Evolutionary conservation across 148 eudicot genomes (phyloP), one percentile per base, ranked within the genome.

Genomic region (Agrostemma githago): DNA sequence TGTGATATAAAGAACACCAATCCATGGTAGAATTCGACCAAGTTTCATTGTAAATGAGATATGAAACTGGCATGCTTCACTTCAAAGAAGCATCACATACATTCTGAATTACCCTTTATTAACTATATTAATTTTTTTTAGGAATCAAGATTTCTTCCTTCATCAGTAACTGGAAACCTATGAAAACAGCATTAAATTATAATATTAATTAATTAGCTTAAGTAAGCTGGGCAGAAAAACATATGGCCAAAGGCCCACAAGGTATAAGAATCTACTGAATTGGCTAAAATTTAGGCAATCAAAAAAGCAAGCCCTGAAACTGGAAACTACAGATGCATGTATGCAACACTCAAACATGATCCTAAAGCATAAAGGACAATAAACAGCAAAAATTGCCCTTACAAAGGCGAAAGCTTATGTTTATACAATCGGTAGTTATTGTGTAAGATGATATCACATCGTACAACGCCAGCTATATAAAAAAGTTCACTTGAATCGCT

Each of bases 1-100:
- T 63, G 43, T 61, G 20, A 43, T 74, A 46, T 42, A 71, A 57
- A 82, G 64, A 67, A 75, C 82, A 62, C 67, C 81, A 37, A 84
- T 21, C 81, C 83, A 84, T 56, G 66, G 67, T 41, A 68, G 19
- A 51, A 82, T 15, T 70, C 48, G 62, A 56, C 65, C 74, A 51
- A 63, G 11, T 51, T 58, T 68, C 83, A 80, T 80, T 7, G 4
- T 72, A 79, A 76, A 41, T 12, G 60, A 19, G 64, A 42, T 4
- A 76, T 3, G 19, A 76, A 71, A 57, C 56, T 8, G 72, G 56
- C 74, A 41, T 54, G 74, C 62, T 76, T 46, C 72, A 37, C 79
- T 56, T 67, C 72, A 65, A 8, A 34, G 46, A 48, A 62, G 26
- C 61, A 70, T 54, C 34, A 39, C n/a, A 70, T 61, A 11, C 14